phyloP scores from a whole-genome alignment of 164 flowering plant genomes.

The Piper betle region DNA sequence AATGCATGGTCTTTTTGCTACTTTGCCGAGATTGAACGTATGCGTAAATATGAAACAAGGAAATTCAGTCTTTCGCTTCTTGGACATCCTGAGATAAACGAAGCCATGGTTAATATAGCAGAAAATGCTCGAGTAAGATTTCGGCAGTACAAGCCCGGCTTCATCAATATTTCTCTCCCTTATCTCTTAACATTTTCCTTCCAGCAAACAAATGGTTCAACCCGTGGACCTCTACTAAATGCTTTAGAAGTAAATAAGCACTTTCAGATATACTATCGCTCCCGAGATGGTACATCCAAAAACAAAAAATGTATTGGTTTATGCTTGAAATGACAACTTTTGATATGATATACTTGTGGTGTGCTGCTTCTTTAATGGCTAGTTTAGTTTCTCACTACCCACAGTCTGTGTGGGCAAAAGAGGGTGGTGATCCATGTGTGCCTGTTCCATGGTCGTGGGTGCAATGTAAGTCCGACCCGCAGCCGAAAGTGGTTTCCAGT shows the following conservation, averaged over 20 bases:
- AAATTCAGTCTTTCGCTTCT: conserved; percentile 75
- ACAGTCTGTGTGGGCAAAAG: conserved; percentile 66
- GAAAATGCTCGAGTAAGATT: conserved; percentile 90
- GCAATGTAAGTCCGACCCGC: conserved; percentile 61
- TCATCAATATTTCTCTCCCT: conserved; percentile 62
- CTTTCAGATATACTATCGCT: conserved; percentile 56
- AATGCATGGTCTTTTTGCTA: conserved; percentile 88
- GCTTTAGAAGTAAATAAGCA: conserved; percentile 92
- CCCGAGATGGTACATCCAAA: conserved; percentile 54
- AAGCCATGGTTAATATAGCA: conserved; percentile 65
- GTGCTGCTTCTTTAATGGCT: conserved; percentile 41
- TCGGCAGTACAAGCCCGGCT: conserved; percentile 89
- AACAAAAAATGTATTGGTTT: no score
- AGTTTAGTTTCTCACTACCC: conserved; percentile 36
- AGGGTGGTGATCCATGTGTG: conserved; percentile 95
- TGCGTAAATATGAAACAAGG: conserved; percentile 47
- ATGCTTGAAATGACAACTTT: no score
- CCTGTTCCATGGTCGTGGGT: conserved; percentile 97
- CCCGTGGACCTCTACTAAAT: conserved; percentile 81
- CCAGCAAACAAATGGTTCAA: conserved; percentile 60
- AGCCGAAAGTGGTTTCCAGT: conserved; percentile 56
- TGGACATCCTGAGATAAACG: conserved; percentile 55
- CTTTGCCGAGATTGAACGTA: conserved; percentile 89
- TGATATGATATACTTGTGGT: conserved; percentile 3
- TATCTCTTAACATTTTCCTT: conserved; percentile 70